These are phyloP conservation scores for Trichoderma sp. DNA, from an alignment of 2,329 filamentous ascomycete species.

Conservation along the genomic window DNA sequence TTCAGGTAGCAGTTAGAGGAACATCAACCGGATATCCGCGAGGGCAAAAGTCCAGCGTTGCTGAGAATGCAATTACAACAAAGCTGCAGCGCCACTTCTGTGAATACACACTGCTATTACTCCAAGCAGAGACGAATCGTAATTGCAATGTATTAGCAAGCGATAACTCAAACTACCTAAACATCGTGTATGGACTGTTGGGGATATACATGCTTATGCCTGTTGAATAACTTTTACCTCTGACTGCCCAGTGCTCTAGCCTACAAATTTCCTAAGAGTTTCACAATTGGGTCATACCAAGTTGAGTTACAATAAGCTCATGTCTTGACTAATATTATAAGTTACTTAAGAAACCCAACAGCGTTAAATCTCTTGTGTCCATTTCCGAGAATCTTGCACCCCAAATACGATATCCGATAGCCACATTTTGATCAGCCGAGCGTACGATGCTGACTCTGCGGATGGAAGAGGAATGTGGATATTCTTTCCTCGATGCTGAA, in stretches of 20 bases:
- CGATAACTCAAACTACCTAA: background rate
- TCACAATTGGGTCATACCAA: background rate
- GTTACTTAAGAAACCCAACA: background rate
- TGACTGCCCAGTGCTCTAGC: background rate
- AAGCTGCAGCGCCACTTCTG: too few species aligned
- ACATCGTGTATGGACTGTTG: background rate
- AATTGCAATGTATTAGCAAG: background rate
- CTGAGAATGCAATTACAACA: background rate
- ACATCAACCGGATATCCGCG: background rate
- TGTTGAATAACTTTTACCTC: background rate
- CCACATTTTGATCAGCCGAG: background rate
- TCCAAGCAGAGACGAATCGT: too few species aligned
- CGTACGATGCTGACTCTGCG: background rate
- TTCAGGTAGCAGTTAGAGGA: background rate
- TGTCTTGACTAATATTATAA: background rate
- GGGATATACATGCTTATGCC: background rate
- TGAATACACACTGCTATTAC: too few species aligned
- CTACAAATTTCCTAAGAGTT: background rate
- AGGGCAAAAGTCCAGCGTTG: background rate
- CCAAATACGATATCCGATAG: slow-evolving; percentile 7
- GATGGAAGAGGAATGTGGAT: slow-evolving; percentile 41
- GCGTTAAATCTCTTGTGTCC: background rate
- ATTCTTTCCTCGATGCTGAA: slow-evolving; percentile 68
- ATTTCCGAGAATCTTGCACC: background rate
- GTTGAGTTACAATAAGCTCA: background rate